A percentile compares a stretch with the other conserved stretches of the same genome.
Conservation (phyloP, 495 filamentous ascomycete species). For the Aspergillus haitiensis region DNA sequence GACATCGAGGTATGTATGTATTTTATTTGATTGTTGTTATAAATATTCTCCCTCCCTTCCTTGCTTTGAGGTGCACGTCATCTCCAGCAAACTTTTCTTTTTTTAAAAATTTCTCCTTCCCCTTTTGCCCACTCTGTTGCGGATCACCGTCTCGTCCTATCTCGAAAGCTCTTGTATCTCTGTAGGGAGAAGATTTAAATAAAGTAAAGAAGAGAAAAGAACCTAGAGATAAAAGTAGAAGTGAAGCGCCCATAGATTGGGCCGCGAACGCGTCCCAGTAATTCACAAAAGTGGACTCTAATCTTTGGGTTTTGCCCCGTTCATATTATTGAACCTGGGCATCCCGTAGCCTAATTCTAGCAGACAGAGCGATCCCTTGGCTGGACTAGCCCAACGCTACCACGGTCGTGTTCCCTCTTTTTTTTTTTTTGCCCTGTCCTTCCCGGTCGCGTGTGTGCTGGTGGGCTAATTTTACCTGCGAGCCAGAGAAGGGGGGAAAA, state of each 20-base stretch:
- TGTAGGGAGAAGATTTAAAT: background rate
- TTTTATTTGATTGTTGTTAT: too few species aligned
- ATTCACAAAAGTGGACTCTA: background rate
- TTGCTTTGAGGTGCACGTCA: constrained; percentile 14
- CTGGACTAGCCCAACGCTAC: constrained; percentile 12
- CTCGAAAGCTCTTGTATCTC: background rate
- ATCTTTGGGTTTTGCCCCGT: background rate
- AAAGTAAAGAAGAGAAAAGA: background rate
- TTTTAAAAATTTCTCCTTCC: background rate
- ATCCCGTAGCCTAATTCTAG: constrained; percentile 1
- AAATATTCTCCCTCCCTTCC: background rate
- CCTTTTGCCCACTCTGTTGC: constrained; percentile 9
- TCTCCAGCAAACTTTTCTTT: constrained; percentile 12
- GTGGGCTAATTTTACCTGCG: constrained; percentile 4
- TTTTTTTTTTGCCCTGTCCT: background rate
- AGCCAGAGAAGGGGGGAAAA: constrained; percentile 1
- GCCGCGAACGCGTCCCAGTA: background rate
- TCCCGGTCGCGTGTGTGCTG: constrained; percentile 22
- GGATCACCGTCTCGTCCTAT: background rate
- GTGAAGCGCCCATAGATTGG: background rate
- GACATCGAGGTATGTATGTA: too few species aligned
- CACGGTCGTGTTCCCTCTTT: background rate
- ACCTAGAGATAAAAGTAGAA: background rate
- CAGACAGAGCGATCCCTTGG: constrained; percentile 11
- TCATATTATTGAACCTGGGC: background rate